Evolutionary conservation across 2,329 filamentous ascomycete genomes (phyloP).

Genomic region (Huntiella omanensis): DNA sequence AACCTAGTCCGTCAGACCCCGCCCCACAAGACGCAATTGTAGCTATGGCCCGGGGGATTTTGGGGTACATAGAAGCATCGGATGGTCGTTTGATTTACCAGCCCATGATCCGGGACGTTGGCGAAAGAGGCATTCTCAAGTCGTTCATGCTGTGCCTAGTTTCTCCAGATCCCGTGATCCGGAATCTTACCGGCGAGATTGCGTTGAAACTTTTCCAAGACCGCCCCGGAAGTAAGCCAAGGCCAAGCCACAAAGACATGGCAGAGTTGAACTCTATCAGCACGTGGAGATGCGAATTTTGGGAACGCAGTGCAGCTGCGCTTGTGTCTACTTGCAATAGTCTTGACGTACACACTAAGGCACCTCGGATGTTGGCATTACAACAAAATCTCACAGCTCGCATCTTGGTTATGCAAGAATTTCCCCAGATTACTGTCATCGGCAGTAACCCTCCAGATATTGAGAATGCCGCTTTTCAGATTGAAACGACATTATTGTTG

Average conservation of each 20-base stretch:
- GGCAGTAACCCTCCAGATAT: constrained; percentile 36
- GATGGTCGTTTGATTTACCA: constrained; percentile 10
- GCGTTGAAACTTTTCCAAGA: constrained; percentile 29
- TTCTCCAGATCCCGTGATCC: constrained; percentile 30
- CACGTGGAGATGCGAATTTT: constrained; percentile 27
- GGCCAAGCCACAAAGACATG: constrained; percentile 17
- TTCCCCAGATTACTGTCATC: constrained; percentile 21
- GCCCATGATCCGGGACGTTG: constrained; percentile 13
- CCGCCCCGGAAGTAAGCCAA: constrained; percentile 18
- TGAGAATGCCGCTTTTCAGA: constrained; percentile 30
- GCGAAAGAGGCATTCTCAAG: constrained; percentile 7
- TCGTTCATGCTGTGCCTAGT: constrained; percentile 35
- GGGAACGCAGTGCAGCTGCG: constrained; percentile 22
- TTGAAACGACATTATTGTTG: constrained; percentile 44
- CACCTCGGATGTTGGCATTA: constrained; percentile 4
- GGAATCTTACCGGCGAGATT: constrained; percentile 28
- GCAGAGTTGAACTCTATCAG: constrained; percentile 19
- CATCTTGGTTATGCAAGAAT: constrained; percentile 27
- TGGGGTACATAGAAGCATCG: constrained; percentile 37
- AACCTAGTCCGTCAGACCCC: constrained; percentile 2
- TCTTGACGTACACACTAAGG: constrained; percentile 9
- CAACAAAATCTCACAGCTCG: constrained; percentile 38
- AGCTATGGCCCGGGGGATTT: constrained; percentile 30
- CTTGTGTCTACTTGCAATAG: constrained; percentile 7
- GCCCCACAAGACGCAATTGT: constrained; percentile 18